phyloP scores from a whole-genome alignment of 352 stramenopile genomes.

The Phytophthora constricta region DNA sequence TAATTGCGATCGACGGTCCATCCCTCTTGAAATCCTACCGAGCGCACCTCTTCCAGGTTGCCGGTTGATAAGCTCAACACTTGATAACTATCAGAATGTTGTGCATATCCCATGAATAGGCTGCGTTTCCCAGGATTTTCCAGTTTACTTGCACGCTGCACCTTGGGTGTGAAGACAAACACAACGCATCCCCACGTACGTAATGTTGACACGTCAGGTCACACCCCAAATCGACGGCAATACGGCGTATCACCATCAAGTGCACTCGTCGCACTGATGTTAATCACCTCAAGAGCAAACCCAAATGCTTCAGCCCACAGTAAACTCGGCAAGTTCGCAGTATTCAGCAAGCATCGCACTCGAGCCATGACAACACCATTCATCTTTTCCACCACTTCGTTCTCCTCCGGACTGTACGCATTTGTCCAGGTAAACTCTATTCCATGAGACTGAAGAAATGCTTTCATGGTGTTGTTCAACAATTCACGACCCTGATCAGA shows the following conservation, averaged over 20 bases:
- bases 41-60: slow-evolving; percentile 6
- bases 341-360: background rate
- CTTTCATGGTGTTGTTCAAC: background rate
- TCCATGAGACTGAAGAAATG: slow-evolving; percentile 1
- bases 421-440: slow-evolving; percentile 9
- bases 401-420: slow-evolving; percentile 18
- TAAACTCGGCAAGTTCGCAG: slow-evolving; percentile 2
- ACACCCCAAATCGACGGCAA: slow-evolving; percentile 6
- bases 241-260: slow-evolving; percentile 12
- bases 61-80: slow-evolving; percentile 1
- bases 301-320: slow-evolving; percentile 5
- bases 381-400: slow-evolving; percentile 13
- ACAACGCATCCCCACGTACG: slow-evolving; percentile 10
- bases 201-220: slow-evolving; percentile 13
- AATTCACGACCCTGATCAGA: slow-evolving; percentile 16
- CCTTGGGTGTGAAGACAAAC: slow-evolving; percentile 14
- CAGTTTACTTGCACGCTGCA: background rate
- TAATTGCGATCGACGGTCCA: slow-evolving; percentile 10
- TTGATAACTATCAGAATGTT: slow-evolving; percentile 11
- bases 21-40: slow-evolving; percentile 1
- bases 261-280: background rate
- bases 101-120: slow-evolving; percentile 7
- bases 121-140: slow-evolving; percentile 12
- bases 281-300: slow-evolving; percentile 11
- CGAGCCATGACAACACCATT: background rate